Percentiles rank a stretch among this genome's conserved stretches.
Conservation (phyloP, 169 alveolate genomes). For the Plasmodium yoelii region DNA sequence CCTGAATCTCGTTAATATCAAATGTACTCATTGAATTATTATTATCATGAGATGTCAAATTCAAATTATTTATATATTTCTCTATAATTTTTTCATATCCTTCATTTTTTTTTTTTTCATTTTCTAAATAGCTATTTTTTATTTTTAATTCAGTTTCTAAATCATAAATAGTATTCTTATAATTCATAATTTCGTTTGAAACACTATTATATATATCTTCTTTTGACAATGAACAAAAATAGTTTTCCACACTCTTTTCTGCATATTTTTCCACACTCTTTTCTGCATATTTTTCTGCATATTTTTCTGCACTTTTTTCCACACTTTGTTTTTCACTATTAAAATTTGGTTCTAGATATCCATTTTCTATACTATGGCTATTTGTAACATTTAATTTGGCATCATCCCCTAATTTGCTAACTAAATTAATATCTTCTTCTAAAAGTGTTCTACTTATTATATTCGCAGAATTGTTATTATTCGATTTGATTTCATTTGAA, state of each 20-base stretch:
- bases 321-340: too few relatives aligned
- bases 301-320: too few relatives aligned
- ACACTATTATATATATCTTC: conserved; percentile 17
- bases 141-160: conserved; percentile 21
- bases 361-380: neutral
- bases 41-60: neutral
- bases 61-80: conserved; percentile 7
- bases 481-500: neutral
- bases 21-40: neutral
- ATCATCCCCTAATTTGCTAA: too few relatives aligned
- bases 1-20: conserved; percentile 16
- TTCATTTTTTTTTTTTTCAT: conserved; percentile 59
- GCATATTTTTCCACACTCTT: too few relatives aligned
- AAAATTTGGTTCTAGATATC: too few relatives aligned
- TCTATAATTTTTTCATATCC: conserved; percentile 18
- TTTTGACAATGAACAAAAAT: neutral
- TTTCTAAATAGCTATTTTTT: conserved; percentile 8
- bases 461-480: conserved; percentile 5
- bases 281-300: too few relatives aligned
- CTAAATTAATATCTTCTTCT: too few relatives aligned
- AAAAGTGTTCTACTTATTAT: neutral
- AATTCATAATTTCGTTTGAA: conserved; percentile 21
- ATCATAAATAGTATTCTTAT: conserved; percentile 12
- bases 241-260: too few relatives aligned
- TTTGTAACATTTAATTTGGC: too few relatives aligned